These are phyloP conservation scores for Leccinum fibrillosum DNA, from an alignment of 768 basidiomycete genomes.

Conservation along the genomic window DNA sequence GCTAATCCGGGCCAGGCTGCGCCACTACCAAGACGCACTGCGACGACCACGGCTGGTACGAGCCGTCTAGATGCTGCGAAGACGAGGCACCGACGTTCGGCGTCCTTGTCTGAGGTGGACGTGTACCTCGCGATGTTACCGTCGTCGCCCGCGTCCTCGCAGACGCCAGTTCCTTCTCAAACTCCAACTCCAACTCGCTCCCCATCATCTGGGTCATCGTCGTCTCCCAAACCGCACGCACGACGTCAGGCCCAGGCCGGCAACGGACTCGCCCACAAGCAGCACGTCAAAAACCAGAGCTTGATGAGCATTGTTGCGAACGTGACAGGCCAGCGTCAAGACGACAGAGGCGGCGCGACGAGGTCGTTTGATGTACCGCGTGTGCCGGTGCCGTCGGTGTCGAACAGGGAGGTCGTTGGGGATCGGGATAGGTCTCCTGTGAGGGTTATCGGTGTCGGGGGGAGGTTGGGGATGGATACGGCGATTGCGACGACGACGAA, in stretches of 20 bases:
- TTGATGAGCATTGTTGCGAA: conserved; percentile 45
- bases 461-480: not conserved
- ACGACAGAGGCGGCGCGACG: too few species aligned
- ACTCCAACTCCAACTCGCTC: not conserved
- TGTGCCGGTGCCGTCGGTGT: too few species aligned
- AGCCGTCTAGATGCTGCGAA: not conserved
- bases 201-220: not conserved
- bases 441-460: too few species aligned
- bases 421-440: not conserved
- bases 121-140: not conserved
- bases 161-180: too few species aligned
- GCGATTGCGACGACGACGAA: not conserved
- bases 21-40: not conserved
- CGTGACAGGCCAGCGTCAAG: too few species aligned
- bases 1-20: too few species aligned
- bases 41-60: not conserved
- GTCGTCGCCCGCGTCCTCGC: not conserved
- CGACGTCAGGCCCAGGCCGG: not conserved
- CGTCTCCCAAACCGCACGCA: conserved; percentile 1
- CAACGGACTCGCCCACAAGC: conserved; percentile 14
- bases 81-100: conserved; percentile 13
- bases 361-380: too few species aligned
- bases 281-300: conserved; percentile 28
- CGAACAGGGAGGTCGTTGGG: conserved; percentile 2
- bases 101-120: conserved; percentile 9